Conservation (phyloP, 2,329 filamentous ascomycete genomes). For the Dryadomyces quercivorus region DNA sequence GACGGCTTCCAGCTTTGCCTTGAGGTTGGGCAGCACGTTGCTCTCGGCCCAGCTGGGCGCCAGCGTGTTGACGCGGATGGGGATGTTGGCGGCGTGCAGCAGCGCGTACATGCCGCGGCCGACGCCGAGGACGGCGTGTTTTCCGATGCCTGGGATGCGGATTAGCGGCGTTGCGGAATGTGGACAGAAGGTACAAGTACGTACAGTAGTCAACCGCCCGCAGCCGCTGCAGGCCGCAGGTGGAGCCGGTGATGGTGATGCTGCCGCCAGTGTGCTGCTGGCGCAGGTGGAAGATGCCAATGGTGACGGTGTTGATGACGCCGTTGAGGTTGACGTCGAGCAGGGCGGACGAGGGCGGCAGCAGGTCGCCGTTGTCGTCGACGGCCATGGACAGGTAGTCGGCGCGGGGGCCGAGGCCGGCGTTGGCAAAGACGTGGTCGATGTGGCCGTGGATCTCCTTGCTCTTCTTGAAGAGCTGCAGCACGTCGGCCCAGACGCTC, state of each 20-base stretch:
- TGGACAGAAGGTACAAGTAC: too few relatives aligned
- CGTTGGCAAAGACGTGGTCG: conserved; percentile 3
- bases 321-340: conserved; percentile 3
- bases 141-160: not conserved
- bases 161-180: too few relatives aligned
- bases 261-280: not conserved
- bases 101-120: not conserved
- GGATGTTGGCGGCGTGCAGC: not conserved
- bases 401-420: not conserved
- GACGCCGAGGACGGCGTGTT: conserved; percentile 1
- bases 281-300: conserved; percentile 1
- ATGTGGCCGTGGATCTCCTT: not conserved
- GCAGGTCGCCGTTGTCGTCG: conserved; percentile 1
- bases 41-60: conserved; percentile 2
- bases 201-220: conserved; percentile 1
- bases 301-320: conserved; percentile 3
- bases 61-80: conserved; percentile 1
- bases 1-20: not conserved
- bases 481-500: not conserved
- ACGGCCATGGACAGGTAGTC: not conserved
- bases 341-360: not conserved
- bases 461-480: not conserved
- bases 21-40: not conserved
- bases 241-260: conserved; percentile 1
- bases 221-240: conserved; percentile 2